Evolutionary conservation across 371 early-diverging fungal species (phyloP).

Genomic region (Antonospora locustae): DNA sequence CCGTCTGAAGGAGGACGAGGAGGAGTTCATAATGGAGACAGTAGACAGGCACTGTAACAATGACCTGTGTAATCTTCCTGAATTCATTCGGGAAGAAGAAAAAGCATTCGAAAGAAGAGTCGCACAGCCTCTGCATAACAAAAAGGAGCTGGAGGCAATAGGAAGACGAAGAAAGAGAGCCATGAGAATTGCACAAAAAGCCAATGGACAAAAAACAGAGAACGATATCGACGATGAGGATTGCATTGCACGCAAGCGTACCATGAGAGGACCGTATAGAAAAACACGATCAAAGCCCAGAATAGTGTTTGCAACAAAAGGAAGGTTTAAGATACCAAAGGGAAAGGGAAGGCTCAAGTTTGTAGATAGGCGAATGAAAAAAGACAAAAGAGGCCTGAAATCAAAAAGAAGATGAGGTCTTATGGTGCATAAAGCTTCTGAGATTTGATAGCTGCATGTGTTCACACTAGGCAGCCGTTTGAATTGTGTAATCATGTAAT

Average conservation of each 20-base stretch:
- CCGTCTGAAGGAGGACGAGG: slow-evolving; percentile 44
- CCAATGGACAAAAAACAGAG: slow-evolving; percentile 34
- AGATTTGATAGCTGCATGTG: too few species aligned
- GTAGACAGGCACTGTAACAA: slow-evolving; percentile 49
- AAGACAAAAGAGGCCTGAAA: slow-evolving; percentile 42
- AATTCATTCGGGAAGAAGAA: slow-evolving; percentile 47
- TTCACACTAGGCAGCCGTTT: too few species aligned
- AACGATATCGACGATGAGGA: slow-evolving; percentile 48
- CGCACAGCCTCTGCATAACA: slow-evolving; percentile 25
- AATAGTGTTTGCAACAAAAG: slow-evolving; percentile 47
- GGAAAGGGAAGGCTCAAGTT: slow-evolving; percentile 48
- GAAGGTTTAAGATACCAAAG: slow-evolving; percentile 26
- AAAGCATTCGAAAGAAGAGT: slow-evolving; percentile 32
- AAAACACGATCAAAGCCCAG: slow-evolving; percentile 35
- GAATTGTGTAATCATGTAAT: too few species aligned
- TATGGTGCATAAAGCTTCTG: too few species aligned
- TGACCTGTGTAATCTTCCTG: slow-evolving; percentile 46
- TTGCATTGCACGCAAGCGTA: slow-evolving; percentile 27
- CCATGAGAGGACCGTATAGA: slow-evolving; percentile 41
- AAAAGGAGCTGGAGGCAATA: slow-evolving; percentile 47
- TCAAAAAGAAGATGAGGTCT: slow-evolving; percentile 3
- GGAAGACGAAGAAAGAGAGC: slow-evolving; percentile 41
- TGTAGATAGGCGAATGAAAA: slow-evolving; percentile 53
- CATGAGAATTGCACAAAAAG: slow-evolving; percentile 36
- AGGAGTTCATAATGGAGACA: slow-evolving; percentile 43